Evolutionary conservation across 2,329 filamentous ascomycete species (phyloP).

Genomic region (Esteya vermicola): DNA sequence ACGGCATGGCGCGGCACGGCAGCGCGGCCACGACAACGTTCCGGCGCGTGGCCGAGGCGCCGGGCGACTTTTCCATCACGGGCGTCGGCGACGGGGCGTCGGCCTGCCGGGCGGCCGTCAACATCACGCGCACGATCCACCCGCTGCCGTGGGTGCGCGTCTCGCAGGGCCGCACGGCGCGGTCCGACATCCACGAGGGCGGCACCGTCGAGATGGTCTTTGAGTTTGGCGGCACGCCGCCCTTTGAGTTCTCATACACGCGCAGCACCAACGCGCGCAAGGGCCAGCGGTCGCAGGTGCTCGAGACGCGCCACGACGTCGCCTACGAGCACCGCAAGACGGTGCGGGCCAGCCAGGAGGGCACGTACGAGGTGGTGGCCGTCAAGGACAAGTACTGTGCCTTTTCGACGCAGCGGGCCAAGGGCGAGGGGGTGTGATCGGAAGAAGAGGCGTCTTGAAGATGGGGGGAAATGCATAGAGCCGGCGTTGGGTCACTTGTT

Average conservation of each 20-base stretch:
- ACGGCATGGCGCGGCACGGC: constrained; percentile 63
- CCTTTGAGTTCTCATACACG: constrained; percentile 96
- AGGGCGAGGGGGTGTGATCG: constrained; percentile 23
- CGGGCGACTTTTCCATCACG: constrained; percentile 78
- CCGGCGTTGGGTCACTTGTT: neutral
- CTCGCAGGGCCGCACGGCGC: constrained; percentile 64
- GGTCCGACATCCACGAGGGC: constrained; percentile 92
- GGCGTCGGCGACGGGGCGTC: constrained; percentile 77
- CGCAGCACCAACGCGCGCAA: constrained; percentile 71
- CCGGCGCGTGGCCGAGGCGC: constrained; percentile 81
- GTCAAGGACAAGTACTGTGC: constrained; percentile 91
- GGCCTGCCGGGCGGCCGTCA: constrained; percentile 68
- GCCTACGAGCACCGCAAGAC: constrained; percentile 71
- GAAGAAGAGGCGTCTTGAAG: neutral
- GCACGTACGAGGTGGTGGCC: constrained; percentile 91
- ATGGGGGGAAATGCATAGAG: neutral
- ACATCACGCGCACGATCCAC: constrained; percentile 74
- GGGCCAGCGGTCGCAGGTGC: constrained; percentile 61
- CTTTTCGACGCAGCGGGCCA: constrained; percentile 58
- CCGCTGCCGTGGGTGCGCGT: constrained; percentile 85
- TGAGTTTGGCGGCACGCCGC: constrained; percentile 87
- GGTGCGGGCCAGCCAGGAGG: constrained; percentile 79
- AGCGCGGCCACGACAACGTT: constrained; percentile 70
- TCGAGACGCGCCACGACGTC: constrained; percentile 83
- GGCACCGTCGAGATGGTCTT: constrained; percentile 88